Evolutionary conservation across 805 yeast genomes (phyloP), one percentile per base, ranked within the genome.

Genomic region (Yarrowia sp.): DNA sequence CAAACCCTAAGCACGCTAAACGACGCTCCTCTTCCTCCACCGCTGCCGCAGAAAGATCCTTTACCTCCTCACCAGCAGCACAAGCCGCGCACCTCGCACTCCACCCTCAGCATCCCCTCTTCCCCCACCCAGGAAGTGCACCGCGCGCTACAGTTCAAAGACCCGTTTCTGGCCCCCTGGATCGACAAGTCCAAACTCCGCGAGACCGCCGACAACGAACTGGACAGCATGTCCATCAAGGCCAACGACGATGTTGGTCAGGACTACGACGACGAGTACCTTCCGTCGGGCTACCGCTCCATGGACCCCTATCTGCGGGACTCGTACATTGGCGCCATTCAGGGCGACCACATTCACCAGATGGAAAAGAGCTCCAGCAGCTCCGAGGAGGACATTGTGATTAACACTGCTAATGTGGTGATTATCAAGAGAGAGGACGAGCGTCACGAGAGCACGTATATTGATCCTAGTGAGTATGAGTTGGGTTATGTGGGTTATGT

Each of bases 221-320:
- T 51, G 35, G 58, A 51, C 58, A 18, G 18, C 18, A 36, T 51
- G 58, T 51, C 58, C 33, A 36, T 51, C 43, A 51, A 38, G 58
- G 58, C 58, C 58, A 51, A 51, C 58, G 58, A 51, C 58, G 58
- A 51, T 11, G 43, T 51, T n/a, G 58, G 35, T 22, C 58, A 36
- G 22, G 43, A 36, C 18, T 17, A 22, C 41, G n/a, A 14, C 31
- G 58, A 36, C 22, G 43, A n/a, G 22, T 18, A 51, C 35, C 58
- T 51, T 18, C 58, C 58, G n/a, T 36, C 42, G 22, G 58, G 58
- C 43, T 51, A 51, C 58, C 43, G 58, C 9, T 51, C 58, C 33
- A 51, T 51, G 58, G 58, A 51, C 43, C 58, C 58, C 31, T 51
- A 51, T 36, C 43, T 51, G 18, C 43, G 58, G 8, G 58, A 51